Evolutionary conservation across 768 basidiomycete genomes (phyloP), one percentile per base, ranked within the genome.

Genomic region (Lactarius vividus): DNA sequence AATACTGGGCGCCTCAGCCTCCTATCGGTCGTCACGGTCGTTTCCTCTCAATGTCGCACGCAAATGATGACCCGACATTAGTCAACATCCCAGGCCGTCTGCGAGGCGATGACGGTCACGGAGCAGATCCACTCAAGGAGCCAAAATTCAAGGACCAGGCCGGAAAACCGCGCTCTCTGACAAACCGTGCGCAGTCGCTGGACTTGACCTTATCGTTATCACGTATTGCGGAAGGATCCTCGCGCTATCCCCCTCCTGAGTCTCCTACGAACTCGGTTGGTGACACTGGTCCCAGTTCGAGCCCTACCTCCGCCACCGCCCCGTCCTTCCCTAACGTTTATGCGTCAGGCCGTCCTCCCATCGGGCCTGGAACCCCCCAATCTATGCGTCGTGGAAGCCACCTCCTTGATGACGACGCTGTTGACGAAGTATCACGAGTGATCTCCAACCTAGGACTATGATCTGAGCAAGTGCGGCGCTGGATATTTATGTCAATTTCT

Each of bases 321-420:
- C 91, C 91, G 53, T 88, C 84, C 13, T 94, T 93, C 79, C 92
- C 91, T 16, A 92, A 90, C 71, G 92, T 94, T 11, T 93, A 93
- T 73, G 90, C 81, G 60, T 78, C 82, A 13, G 69, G 76, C 29
- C 75, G 79, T 62, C 79, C 80, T 52, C 66, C 70, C 18, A 72
- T 72, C 18, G 70, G 63, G 15, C 68, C 73, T n/a, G 74, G 74
- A 10, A 69, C 72, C 18, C 65, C 65, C 20, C 70, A 71, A 31
- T 72, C 71, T 46, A 70, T 73, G n/a, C 71, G 71, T 39, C 72
- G 73, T 15, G 71, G 69, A 69, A 76, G 72, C 37, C 66, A 71
- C 49, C 68, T 71, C 23, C 70, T 82, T 64, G 87, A 88, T 52
- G 87, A 85, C 44, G 85, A 85, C 54, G 78, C 78, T 29, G 82